A percentile compares a stretch with the other conserved stretches of the same genome.
phyloP scores from a whole-genome alignment of 148 eudicot genomes.

The Fallopia convolvulus region DNA sequence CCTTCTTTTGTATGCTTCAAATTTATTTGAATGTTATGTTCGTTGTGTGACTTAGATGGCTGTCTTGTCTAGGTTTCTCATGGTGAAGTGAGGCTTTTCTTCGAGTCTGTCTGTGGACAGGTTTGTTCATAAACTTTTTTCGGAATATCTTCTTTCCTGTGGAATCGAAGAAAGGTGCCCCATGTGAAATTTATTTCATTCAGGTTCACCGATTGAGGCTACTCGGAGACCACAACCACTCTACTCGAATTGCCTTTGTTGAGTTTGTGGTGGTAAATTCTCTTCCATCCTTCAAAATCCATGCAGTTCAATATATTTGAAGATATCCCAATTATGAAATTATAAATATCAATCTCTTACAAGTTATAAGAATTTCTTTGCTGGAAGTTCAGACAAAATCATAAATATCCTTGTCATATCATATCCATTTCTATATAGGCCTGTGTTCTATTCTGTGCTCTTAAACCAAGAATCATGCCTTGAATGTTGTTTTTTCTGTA shows the following conservation, averaged over 20 bases:
- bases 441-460: neutral
- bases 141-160: neutral
- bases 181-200: neutral
- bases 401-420: neutral
- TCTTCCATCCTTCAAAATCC: neutral
- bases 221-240: conserved; percentile 91
- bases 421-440: neutral
- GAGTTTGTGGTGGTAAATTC: conserved; percentile 74
- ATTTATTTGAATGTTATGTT: neutral
- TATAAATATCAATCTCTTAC: neutral
- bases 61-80: conserved; percentile 58
- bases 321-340: neutral
- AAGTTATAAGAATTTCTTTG: neutral
- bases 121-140: conserved; percentile 20
- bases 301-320: neutral
- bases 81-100: conserved; percentile 66
- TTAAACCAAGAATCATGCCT: neutral
- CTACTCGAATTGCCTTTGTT: conserved; percentile 91
- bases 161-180: neutral
- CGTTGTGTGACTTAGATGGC: neutral
- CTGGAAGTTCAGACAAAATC: neutral
- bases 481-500: neutral
- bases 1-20: neutral
- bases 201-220: conserved; percentile 81
- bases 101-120: conserved; percentile 81